phyloP scores from a whole-genome alignment of 345 rosid genomes.

The Boechera stricta region DNA sequence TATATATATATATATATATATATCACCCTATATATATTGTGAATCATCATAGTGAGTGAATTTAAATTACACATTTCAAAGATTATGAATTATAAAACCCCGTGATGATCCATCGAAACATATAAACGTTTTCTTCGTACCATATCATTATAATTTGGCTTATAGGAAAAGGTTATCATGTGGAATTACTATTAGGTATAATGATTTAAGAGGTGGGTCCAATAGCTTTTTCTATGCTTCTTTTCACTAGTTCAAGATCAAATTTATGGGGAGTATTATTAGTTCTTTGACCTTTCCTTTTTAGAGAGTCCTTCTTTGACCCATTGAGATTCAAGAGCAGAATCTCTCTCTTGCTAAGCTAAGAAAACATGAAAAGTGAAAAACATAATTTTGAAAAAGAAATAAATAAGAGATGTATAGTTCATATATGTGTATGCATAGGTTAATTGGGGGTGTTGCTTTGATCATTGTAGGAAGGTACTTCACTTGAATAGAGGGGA shows the following conservation, averaged over 20 bases:
- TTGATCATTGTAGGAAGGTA: slow-evolving; percentile 46
- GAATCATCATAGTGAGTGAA: background rate
- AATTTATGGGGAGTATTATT: slow-evolving; percentile 51
- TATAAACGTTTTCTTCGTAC: slow-evolving; percentile 15
- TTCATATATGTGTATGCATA: slow-evolving; percentile 33
- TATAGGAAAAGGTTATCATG: slow-evolving; percentile 32
- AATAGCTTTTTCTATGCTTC: slow-evolving; percentile 48
- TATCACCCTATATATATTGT: too few species aligned
- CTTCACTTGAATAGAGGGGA: slow-evolving; percentile 45
- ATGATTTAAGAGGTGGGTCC: slow-evolving; percentile 50
- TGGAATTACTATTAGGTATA: slow-evolving; percentile 41
- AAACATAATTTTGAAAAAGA: background rate
- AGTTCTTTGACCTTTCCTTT: slow-evolving; percentile 52
- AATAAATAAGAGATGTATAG: background rate
- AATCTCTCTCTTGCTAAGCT: slow-evolving; percentile 45
- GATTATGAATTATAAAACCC: background rate
- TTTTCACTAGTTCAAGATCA: slow-evolving; percentile 49
- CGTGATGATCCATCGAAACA: background rate
- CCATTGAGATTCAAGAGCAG: slow-evolving; percentile 42
- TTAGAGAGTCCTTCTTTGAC: slow-evolving; percentile 48
- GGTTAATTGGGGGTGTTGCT: slow-evolving; percentile 36
- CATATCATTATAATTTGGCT: slow-evolving; percentile 23
- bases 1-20: background rate
- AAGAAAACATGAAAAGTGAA: slow-evolving; percentile 22
- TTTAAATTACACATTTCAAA: too few species aligned